phyloP scores from a whole-genome alignment of 169 alveolate genomes.

The Cryptosporidium bovis region DNA sequence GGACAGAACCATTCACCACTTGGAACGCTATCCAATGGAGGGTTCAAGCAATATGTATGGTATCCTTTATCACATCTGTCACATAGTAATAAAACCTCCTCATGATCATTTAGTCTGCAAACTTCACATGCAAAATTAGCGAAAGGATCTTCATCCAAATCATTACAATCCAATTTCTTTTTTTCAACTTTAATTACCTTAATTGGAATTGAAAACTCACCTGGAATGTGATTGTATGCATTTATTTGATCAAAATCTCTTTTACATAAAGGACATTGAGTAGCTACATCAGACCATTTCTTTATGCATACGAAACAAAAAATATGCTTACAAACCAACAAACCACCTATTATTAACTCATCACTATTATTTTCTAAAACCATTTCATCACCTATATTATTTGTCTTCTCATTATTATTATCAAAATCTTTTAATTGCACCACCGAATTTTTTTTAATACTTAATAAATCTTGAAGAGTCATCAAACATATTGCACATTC shows the following conservation, averaged over 20 bases:
- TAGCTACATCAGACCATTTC: conserved; percentile 65
- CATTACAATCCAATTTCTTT: conserved; percentile 33
- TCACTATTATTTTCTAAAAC: conserved; percentile 7
- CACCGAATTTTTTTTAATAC: background rate
- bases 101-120: conserved; percentile 68
- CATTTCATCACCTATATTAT: background rate
- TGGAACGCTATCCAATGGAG: conserved; percentile 80
- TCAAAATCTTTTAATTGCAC: background rate
- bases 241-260: conserved; percentile 55
- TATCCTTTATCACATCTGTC: conserved; percentile 82
- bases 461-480: conserved; percentile 24
- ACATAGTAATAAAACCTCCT: conserved; percentile 76
- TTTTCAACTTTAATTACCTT: conserved; percentile 32
- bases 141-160: conserved; percentile 61
- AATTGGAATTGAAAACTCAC: conserved; percentile 35
- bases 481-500: conserved; percentile 63
- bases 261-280: conserved; percentile 65
- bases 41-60: conserved; percentile 78
- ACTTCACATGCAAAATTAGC: conserved; percentile 70
- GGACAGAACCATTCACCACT: conserved; percentile 82
- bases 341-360: conserved; percentile 39
- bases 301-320: conserved; percentile 57
- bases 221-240: conserved; percentile 38
- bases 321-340: conserved; percentile 46
- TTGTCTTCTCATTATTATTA: background rate